Percentiles rank a stretch among this genome's conserved stretches.
Evolutionary conservation across 2,329 filamentous ascomycete species (phyloP).

Genomic region (Alternaria triticina): DNA sequence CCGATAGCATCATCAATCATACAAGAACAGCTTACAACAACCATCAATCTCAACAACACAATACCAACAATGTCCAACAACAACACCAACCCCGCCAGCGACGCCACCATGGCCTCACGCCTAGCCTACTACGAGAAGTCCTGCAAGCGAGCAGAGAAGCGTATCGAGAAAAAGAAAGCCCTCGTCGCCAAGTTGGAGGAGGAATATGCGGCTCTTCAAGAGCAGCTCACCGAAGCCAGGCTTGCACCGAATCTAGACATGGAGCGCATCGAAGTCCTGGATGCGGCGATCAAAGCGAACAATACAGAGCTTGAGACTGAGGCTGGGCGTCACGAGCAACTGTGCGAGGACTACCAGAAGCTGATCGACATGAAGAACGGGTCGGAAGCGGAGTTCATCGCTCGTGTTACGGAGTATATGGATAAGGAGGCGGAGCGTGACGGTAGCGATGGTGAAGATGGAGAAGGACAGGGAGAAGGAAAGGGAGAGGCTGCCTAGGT

Average conservation of each 20-base stretch:
- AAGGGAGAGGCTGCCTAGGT: neutral
- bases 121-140: neutral
- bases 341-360: neutral
- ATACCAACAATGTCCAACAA: neutral
- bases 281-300: neutral
- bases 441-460: neutral
- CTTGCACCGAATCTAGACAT: neutral
- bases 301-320: neutral
- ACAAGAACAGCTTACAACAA: neutral
- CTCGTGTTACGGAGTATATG: neutral
- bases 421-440: neutral
- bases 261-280: neutral
- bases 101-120: neutral
- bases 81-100: neutral
- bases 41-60: neutral
- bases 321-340: neutral
- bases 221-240: neutral
- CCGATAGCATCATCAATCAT: neutral
- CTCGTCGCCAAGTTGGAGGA: neutral
- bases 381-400: neutral
- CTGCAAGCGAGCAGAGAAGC: neutral
- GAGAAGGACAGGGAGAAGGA: neutral
- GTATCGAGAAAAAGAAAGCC: neutral
- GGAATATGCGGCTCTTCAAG: neutral
- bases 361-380: neutral